phyloP scores from a whole-genome alignment of 176 grass and related monocot species.

The Oryza meyeriana region DNA sequence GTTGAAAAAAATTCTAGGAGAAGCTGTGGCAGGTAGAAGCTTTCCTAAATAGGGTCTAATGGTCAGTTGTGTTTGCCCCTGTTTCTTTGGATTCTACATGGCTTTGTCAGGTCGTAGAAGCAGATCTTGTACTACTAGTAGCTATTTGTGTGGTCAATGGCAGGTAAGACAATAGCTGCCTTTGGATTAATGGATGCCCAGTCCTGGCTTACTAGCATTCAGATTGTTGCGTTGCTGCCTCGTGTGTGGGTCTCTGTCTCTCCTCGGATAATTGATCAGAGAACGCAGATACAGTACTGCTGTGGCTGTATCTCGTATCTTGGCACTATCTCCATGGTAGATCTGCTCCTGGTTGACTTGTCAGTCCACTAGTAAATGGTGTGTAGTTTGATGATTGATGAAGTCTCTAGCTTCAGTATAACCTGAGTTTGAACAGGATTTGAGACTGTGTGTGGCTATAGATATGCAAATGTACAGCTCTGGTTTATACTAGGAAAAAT shows the following conservation, averaged over 20 bases:
- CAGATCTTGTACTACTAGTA: conserved; percentile 22
- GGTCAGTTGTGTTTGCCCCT: not conserved
- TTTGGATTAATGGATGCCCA: not conserved
- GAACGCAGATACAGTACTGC: not conserved
- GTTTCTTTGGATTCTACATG: conserved; percentile 25
- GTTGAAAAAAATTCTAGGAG: no score
- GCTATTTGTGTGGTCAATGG: not conserved
- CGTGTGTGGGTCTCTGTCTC: not conserved
- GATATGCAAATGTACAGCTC: not conserved
- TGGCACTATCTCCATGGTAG: not conserved
- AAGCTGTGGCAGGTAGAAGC: no score
- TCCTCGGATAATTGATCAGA: not conserved
- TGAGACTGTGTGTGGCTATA: not conserved
- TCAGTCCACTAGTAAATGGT: not conserved
- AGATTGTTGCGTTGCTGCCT: not conserved
- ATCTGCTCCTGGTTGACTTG: conserved; percentile 7
- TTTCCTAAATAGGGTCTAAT: no score
- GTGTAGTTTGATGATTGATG: not conserved
- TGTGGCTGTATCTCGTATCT: not conserved
- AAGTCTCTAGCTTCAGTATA: not conserved
- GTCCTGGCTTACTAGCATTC: not conserved
- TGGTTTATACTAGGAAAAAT: no score
- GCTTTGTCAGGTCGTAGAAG: conserved; percentile 14
- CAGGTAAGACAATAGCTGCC: not conserved
- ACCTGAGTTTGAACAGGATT: not conserved